Evolutionary conservation across 2,329 filamentous ascomycete species (phyloP).

Genomic region (Chrysoporthe deuterocubensis): DNA sequence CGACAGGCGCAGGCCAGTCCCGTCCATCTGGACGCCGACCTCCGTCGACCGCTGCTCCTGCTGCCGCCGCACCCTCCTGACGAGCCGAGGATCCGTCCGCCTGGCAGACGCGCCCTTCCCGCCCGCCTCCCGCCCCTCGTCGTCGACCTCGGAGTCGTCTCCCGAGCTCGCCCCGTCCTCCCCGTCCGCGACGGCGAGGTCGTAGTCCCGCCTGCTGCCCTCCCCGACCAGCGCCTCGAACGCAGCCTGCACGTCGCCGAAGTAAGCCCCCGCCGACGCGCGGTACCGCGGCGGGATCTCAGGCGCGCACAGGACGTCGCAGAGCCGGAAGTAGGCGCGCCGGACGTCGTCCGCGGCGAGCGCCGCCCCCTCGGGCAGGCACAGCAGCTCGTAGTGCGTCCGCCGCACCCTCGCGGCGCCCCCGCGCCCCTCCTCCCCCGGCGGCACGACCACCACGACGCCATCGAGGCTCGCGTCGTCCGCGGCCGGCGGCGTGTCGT

Average conservation of each 20-base stretch:
- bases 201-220: conserved; percentile 46
- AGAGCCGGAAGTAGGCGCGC: conserved; percentile 49
- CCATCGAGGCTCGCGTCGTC: conserved; percentile 13
- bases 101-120: neutral
- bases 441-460: conserved; percentile 25
- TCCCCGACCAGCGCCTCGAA: conserved; percentile 55
- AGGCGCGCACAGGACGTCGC: conserved; percentile 49
- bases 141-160: conserved; percentile 46
- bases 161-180: conserved; percentile 54
- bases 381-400: conserved; percentile 48
- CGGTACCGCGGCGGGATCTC: conserved; percentile 45
- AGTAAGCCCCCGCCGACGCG: conserved; percentile 45
- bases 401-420: conserved; percentile 1
- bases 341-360: conserved; percentile 37
- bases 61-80: conserved; percentile 17
- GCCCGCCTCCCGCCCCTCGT: conserved; percentile 34
- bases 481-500: conserved; percentile 32
- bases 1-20: conserved; percentile 28
- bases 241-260: conserved; percentile 46
- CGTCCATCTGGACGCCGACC: conserved; percentile 39
- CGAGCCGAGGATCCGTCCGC: neutral
- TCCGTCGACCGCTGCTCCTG: conserved; percentile 30
- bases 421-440: neutral
- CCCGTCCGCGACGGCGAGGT: conserved; percentile 42
- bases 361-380: conserved; percentile 43